Percentiles rank a stretch among this genome's conserved stretches.
Conservation (phyloP, 371 early-diverging fungal genomes). For the Funneliformis caledonium region DNA sequence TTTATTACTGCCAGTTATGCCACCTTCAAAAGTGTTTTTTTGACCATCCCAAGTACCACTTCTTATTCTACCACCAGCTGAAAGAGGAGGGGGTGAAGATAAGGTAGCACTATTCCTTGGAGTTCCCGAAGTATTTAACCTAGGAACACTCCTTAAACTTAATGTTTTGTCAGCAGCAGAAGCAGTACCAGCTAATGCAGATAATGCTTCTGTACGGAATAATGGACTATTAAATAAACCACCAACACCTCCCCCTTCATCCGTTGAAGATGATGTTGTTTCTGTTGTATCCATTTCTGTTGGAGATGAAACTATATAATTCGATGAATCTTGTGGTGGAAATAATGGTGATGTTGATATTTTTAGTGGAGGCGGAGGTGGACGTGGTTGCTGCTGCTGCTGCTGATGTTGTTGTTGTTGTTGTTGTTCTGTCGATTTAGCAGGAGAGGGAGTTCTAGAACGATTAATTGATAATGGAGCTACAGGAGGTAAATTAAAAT, state of each 20-base stretch:
- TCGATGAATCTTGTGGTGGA: background rate
- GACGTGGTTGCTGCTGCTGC: background rate
- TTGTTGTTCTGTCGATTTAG: background rate
- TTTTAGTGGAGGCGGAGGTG: background rate
- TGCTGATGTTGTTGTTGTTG: background rate
- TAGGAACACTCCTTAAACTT: constrained; percentile 13
- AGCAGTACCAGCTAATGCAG: background rate
- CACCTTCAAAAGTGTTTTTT: background rate
- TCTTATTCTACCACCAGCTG: background rate
- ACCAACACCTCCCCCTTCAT: background rate
- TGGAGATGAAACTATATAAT: background rate
- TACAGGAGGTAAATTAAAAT: background rate
- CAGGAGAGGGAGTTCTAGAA: background rate
- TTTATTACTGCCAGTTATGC: background rate
- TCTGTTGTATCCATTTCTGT: background rate
- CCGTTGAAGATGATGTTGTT: background rate
- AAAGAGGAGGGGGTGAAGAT: background rate
- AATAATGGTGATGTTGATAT: background rate
- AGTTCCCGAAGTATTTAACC: background rate
- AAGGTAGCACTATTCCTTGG: background rate
- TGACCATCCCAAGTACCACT: background rate
- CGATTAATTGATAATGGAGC: background rate
- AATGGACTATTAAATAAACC: constrained; percentile 4
- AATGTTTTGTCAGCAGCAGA: background rate
- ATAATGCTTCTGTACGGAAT: constrained; percentile 3